Base-by-base conservation (phyloP, 495 filamentous ascomycete species). In the Terfezia boudieri region DNA sequence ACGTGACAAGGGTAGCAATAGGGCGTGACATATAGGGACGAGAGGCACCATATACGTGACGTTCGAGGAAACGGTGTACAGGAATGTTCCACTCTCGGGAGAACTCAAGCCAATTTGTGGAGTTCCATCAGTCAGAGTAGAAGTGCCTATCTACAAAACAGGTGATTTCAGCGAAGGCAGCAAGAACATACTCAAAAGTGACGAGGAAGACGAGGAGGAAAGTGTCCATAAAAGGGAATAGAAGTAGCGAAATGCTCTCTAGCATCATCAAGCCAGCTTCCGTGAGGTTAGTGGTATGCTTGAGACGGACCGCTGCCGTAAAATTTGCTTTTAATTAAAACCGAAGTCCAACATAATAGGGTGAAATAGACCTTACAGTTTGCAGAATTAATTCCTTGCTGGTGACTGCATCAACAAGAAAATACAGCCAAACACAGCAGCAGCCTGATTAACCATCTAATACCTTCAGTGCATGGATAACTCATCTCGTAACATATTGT, bases 401-500 rank as follows among this genome's bases (percentile, higher is more conserved):
- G 7, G 80, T 85, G 57, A 95, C 71, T 0, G 84, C n/a, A n/a
- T 94, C 53, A 98, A 71, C 9, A 98, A 76, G 70, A 95, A 98
- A 61, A 98, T 92, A 65, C 89, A 94, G 17, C 90, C 90, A 67
- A 95, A 95, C 11, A 89, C 80, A 36, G 90, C 90, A n/a, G 82
- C 71, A 32, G 82, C 74, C 68, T 96, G n/a, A n/a, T n/a, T n/a
- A n/a, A n/a, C 84, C 85, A 94, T 58, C 81, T 73, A 32, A 83
- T 77, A 8, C 71, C 70, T 4, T 72, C 68, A 43, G 77, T 89
- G 26, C 90, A 80, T 2, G 90, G 90, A 69, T 96, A 98, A 61
- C 95, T 92, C 43, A 98, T 73, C 68, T 98, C 90, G 67, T 98
- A 98, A 70, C 90, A 98, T 32, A 98, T 74, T 1, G 90, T 98